Evolutionary conservation across 495 filamentous ascomycete species (phyloP), one percentile per base, ranked within the genome.

Genomic region (Hypoxylon fragiforme): DNA sequence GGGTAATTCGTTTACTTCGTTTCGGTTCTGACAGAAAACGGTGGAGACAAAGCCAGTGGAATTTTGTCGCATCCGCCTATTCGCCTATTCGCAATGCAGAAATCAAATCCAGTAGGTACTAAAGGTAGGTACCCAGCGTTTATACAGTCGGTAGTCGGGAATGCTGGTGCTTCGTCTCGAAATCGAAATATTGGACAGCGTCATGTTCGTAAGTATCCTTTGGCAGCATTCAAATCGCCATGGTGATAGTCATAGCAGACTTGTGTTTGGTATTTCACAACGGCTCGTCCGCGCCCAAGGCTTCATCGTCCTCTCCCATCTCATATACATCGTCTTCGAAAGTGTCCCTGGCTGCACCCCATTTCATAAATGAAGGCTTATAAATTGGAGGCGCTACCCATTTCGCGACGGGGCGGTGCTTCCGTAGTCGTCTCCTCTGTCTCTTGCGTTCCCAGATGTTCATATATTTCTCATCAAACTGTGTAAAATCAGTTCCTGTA

Each of bases 351-450:
- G 65, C 69, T 8, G 60, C 58, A 35, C 51, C 65, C 73, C 73
- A 73, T 6, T 50, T 66, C 6, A 55, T 52, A 44, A 65, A 68
- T 20, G 49, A 65, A 16, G 62, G 62, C 52, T 44, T 57, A 44
- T 73, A 69, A 50, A 70, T 71, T 0, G 65, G 57, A 15, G 62
- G 60, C 18, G 64, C 59, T 14, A 55, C 58, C 60, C 66, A 68
- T 18, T 65, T 59, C 32, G 47, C 63, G 13, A 50, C 30, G 6
- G 74, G 54, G 36, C 70, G 70, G 54, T 64, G 70, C 50, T 72
- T 77, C n/a, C 51, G 40, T 34, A 79, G 54, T 44, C 76, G 66
- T 32, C 75, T 67, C 22, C 65, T 62, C 37, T 76, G 71, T 35
- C 68, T 70, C 32, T 63, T 65, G 24, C 65, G 65, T 34, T 68